A percentile compares a stretch with the other conserved stretches of the same genome.
phyloP scores from a whole-genome alignment of 139 green algal genomes.

The Ettlia oleoabundans region DNA sequence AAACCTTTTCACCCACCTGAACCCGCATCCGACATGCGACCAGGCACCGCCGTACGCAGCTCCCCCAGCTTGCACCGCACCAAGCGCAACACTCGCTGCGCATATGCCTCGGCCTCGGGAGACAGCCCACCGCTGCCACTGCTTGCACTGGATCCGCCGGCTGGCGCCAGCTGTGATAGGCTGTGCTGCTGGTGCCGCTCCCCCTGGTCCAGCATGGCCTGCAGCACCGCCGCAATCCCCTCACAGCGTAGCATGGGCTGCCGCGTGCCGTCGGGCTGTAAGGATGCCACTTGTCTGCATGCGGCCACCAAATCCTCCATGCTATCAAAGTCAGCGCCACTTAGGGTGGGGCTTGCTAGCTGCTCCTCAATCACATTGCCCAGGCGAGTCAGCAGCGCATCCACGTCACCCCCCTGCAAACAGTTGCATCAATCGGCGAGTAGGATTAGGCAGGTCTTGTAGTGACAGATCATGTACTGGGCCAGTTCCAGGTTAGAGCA shows the following conservation, averaged over 20 bases:
- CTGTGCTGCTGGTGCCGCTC: not conserved
- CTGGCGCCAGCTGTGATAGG: slow-evolving; percentile 31
- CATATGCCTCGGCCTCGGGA: slow-evolving; percentile 42
- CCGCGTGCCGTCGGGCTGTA: slow-evolving; percentile 61
- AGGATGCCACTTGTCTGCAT: slow-evolving; percentile 50
- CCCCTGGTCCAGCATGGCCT: slow-evolving; percentile 16
- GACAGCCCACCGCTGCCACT: slow-evolving; percentile 39
- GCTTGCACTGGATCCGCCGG: not conserved
- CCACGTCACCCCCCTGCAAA: slow-evolving; percentile 33
- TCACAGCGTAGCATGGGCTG: slow-evolving; percentile 48
- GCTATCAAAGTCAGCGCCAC: slow-evolving; percentile 15
- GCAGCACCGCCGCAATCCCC: slow-evolving; percentile 29
- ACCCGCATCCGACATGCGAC: slow-evolving; percentile 13
- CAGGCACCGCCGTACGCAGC: slow-evolving; percentile 42
- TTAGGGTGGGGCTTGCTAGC: slow-evolving; percentile 16
- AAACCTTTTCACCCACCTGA: slow-evolving; percentile 15
- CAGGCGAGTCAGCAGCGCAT: slow-evolving; percentile 37
- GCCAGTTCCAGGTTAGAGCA: no score
- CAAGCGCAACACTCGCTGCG: slow-evolving; percentile 51
- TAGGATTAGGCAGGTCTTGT: no score
- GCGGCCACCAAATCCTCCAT: slow-evolving; percentile 50
- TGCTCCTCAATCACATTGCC: slow-evolving; percentile 40
- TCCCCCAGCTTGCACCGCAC: slow-evolving; percentile 61
- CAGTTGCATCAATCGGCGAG: no score
- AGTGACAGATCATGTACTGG: no score